Conservation (phyloP, 73 alveolate genomes). For the Stentor roeselii region DNA sequence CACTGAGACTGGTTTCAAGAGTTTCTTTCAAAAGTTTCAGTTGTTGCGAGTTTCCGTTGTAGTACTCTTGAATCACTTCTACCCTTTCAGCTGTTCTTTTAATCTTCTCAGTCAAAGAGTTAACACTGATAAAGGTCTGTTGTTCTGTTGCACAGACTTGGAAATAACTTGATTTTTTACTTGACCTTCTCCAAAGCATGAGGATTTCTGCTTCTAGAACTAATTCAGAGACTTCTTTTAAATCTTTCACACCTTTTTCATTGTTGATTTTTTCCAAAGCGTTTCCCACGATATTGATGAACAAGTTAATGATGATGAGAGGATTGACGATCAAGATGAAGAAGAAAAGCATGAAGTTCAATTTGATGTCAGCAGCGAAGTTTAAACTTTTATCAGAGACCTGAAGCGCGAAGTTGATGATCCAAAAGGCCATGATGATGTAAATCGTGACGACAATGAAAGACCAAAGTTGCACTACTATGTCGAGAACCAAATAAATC, state of each 20-base stretch:
- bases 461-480: neutral
- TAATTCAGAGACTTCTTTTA: conserved; percentile 7
- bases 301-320: neutral
- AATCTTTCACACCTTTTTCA: neutral
- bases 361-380: neutral
- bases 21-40: no score
- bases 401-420: no score
- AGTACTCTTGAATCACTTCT: no score
- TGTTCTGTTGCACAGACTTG: neutral
- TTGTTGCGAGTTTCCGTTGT: no score
- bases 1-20: no score
- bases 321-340: neutral
- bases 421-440: neutral
- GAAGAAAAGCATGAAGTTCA: neutral
- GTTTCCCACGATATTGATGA: neutral
- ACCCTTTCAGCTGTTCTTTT: neutral
- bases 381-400: neutral
- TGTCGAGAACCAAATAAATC: neutral
- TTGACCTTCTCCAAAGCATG: neutral
- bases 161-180: neutral
- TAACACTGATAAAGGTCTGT: no score
- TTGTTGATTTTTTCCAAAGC: conserved; percentile 4
- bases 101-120: neutral
- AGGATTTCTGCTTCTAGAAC: neutral
- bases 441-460: neutral